Evolutionary conservation across 352 stramenopile genomes (phyloP).

Genomic region (Phytopythium aichiense): DNA sequence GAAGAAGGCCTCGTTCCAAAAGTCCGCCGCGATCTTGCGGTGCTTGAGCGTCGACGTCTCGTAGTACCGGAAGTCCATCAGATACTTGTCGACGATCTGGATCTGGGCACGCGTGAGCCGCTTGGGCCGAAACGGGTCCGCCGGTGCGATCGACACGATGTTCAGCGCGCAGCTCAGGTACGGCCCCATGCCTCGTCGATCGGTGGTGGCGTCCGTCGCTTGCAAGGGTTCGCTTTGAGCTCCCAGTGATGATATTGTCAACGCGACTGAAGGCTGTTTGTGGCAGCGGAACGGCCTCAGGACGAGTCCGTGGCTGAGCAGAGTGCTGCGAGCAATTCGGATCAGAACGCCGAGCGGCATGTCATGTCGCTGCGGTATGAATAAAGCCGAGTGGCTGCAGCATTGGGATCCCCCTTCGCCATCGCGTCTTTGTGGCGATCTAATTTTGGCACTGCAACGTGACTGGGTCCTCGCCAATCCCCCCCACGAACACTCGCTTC

Average conservation of each 20-base stretch:
- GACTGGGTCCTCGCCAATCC: background rate
- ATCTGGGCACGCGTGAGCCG: conserved; percentile 28
- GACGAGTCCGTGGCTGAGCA: background rate
- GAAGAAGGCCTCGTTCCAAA: conserved; percentile 38
- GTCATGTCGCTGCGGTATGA: background rate
- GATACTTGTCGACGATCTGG: conserved; percentile 25
- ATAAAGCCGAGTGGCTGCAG: background rate
- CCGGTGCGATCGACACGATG: conserved; percentile 5
- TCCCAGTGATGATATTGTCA: background rate
- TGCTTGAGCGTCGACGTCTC: conserved; percentile 31
- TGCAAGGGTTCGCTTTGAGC: background rate
- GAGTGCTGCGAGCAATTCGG: background rate
- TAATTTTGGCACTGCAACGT: background rate
- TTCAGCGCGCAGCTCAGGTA: conserved; percentile 20
- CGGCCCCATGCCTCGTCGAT: conserved; percentile 9
- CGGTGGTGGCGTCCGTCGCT: background rate
- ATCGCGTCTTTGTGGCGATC: background rate
- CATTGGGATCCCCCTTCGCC: background rate
- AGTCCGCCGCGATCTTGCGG: conserved; percentile 20
- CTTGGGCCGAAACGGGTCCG: conserved; percentile 10
- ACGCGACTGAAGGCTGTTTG: background rate
- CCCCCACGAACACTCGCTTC: no score
- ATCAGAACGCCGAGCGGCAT: background rate
- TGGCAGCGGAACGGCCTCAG: background rate
- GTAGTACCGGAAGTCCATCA: conserved; percentile 35